Percentiles rank a stretch among this genome's conserved stretches.
Evolutionary conservation across 2,329 filamentous ascomycete species (phyloP).

Genomic region (Knoxdaviesia capensis): DNA sequence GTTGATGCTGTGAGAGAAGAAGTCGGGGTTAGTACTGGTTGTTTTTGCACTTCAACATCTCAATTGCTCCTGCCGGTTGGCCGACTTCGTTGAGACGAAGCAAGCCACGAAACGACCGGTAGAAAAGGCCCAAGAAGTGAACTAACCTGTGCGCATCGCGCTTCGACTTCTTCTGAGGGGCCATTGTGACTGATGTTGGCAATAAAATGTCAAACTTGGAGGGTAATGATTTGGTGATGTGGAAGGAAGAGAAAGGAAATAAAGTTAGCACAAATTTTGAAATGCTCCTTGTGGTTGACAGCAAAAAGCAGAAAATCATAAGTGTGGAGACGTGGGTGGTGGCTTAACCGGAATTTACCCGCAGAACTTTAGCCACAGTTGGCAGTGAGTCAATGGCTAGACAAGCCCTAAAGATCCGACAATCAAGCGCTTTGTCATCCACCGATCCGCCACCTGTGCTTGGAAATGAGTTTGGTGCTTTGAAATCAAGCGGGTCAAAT

Average conservation of each 20-base stretch:
- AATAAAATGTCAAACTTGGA: neutral
- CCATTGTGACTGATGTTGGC: constrained; percentile 35
- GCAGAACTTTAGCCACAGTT: too few species aligned
- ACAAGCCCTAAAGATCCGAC: constrained; percentile 19
- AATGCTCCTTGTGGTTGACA: too few species aligned
- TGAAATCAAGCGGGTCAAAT: constrained; percentile 26
- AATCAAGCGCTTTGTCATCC: constrained; percentile 12
- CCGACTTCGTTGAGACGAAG: too few species aligned
- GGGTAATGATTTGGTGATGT: too few species aligned
- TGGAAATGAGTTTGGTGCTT: constrained; percentile 18
- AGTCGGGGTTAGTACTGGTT: neutral
- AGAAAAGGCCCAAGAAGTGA: neutral
- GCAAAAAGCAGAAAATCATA: too few species aligned
- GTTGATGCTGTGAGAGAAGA: constrained; percentile 34
- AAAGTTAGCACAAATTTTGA: too few species aligned
- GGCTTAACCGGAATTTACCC: constrained; percentile 9
- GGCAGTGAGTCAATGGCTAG: too few species aligned
- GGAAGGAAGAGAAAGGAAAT: too few species aligned
- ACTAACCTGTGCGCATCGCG: constrained; percentile 53
- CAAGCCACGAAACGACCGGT: neutral
- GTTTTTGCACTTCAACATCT: too few species aligned
- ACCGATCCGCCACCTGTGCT: constrained; percentile 1
- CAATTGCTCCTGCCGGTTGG: too few species aligned
- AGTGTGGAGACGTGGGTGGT: too few species aligned
- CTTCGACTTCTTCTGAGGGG: constrained; percentile 58